A percentile compares a stretch with the other conserved stretches of the same genome.
These are phyloP conservation scores for Skeletonema potamos DNA, from an alignment of 108 stramenopile species.

Conservation along the genomic window DNA sequence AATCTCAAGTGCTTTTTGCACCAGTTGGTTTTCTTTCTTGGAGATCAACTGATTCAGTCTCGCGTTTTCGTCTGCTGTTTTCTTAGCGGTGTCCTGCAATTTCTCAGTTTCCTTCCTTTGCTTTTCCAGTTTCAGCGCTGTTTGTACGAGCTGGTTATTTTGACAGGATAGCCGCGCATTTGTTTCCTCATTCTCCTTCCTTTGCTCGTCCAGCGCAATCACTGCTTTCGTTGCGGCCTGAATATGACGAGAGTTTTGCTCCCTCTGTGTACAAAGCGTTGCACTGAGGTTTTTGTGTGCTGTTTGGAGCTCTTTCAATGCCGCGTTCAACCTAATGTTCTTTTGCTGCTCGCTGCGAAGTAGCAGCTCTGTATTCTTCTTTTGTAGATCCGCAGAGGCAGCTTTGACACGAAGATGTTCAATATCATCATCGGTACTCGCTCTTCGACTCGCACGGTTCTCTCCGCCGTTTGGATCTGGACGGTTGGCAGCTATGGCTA, in stretches of 20 bases:
- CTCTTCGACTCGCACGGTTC: not conserved
- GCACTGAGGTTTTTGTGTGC: not conserved
- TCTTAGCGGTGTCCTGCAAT: not conserved
- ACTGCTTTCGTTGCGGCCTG: not conserved
- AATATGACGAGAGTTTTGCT: not conserved
- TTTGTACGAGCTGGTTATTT: not conserved
- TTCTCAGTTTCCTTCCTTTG: not conserved
- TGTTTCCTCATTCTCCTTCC: not conserved
- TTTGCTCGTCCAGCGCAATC: not conserved
- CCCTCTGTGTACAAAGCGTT: not conserved
- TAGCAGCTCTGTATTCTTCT: not conserved
- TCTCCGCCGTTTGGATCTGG: too few species aligned
- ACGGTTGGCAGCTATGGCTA: too few species aligned
- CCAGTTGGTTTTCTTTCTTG: too few species aligned
- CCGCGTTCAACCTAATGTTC: not conserved
- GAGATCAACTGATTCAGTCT: not conserved
- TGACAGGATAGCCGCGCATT: not conserved
- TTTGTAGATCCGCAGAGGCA: not conserved
- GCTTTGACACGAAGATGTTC: not conserved
- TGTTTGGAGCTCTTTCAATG: not conserved
- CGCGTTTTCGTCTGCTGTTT: not conserved
- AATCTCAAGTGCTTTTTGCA: too few species aligned
- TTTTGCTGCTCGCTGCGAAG: not conserved
- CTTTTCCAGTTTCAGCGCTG: not conserved
- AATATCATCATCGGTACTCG: not conserved